Base-by-base conservation (phyloP, 139 green algal species). In the Medakamo hakoo region DNA sequence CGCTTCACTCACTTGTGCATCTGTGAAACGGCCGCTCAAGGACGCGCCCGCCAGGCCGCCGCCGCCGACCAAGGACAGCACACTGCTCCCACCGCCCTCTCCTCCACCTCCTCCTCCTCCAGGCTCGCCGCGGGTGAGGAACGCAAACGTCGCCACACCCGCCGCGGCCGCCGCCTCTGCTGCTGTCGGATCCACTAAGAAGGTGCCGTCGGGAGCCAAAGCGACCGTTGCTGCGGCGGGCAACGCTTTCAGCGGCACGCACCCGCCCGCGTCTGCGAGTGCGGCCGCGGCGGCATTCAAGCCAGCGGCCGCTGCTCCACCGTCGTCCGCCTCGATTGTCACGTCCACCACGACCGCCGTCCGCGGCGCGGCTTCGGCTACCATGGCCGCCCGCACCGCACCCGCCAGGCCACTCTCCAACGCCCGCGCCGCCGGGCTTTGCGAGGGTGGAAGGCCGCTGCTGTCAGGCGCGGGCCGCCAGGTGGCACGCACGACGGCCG, bases 401-500 rank as follows among this genome's bases (percentile, higher is more conserved):
- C 40, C 40, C 40, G 40, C 40, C 40, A 52, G 9, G 9, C 9
- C 40, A 16, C 9, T n/a, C n/a, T n/a, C n/a, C n/a, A n/a, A 9
- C 40, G 40, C 40, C 40, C 9, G 40, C 9, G 40, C 9, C 40
- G 16, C 40, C 9, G 40, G 16, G 9, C 16, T 9, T 21, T 52
- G 9, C 9, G 40, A 9, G 16, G 9, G 9, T 21, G 40, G 40
- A 16, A 16, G 9, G 40, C 9, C 40, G 40, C 40, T 16, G 9
- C 9, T 16, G 40, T 9, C 9, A 52, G 40, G 40, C 9, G 40
- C 9, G 40, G 40, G 9, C 9, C 9, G 9, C 40, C 40, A 52
- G 9, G 40, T 52, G 40, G 40, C 84, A 56, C 87, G 76, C 3
- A 91, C 61, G 0, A 80, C 67, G 3, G 77, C 72, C 22, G 66